phyloP scores from a whole-genome alignment of 352 stramenopile genomes.

The Phytophthora pisi region DNA sequence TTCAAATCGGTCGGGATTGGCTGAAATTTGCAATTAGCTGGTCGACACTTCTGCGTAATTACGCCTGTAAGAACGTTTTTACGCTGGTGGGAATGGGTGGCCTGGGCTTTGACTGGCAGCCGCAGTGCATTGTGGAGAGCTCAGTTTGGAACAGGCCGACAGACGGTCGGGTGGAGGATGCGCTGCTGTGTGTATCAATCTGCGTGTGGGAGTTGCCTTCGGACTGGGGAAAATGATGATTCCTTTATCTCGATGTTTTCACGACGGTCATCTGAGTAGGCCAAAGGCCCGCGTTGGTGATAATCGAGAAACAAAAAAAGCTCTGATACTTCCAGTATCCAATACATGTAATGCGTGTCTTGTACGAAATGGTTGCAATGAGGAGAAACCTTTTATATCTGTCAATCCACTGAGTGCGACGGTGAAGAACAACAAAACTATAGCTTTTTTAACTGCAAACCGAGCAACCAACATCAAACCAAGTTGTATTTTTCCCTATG shows the following conservation, averaged over 20 bases:
- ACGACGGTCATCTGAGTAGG: constrained; percentile 91
- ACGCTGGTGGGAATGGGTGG: constrained; percentile 13
- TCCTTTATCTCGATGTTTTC: constrained; percentile 87
- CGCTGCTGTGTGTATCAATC: neutral
- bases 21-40: constrained; percentile 19
- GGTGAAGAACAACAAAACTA: constrained; percentile 76
- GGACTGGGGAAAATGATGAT: constrained; percentile 83
- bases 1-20: constrained; percentile 16
- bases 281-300: constrained; percentile 69
- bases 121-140: neutral
- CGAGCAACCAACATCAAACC: neutral
- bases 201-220: constrained; percentile 10
- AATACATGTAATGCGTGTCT: constrained; percentile 13
- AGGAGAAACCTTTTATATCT: constrained; percentile 74
- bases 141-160: constrained; percentile 19
- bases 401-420: constrained; percentile 84
- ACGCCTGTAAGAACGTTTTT: constrained; percentile 24
- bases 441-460: constrained; percentile 90
- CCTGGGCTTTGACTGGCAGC: neutral
- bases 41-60: constrained; percentile 18
- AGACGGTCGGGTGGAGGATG: neutral
- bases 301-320: constrained; percentile 88
- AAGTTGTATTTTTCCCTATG: neutral
- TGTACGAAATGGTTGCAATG: constrained; percentile 36
- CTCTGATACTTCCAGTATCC: constrained; percentile 69